Conservation (phyloP, 2,329 filamentous ascomycete genomes). For the Penicillium sp. region DNA sequence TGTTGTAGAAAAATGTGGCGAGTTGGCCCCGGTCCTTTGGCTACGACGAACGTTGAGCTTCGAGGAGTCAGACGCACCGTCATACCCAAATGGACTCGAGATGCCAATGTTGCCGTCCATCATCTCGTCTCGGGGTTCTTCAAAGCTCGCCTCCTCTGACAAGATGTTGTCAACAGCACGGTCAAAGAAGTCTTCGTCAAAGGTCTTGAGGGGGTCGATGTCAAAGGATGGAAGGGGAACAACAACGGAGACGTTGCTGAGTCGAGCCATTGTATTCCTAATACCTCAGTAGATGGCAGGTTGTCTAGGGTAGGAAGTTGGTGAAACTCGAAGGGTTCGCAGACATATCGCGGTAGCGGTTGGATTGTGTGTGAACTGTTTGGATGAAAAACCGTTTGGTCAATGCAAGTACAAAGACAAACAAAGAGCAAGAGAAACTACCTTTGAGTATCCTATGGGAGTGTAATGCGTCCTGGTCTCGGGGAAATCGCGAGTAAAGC, state of each 20-base stretch:
- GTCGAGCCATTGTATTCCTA: not conserved
- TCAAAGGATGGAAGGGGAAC: constrained; percentile 21
- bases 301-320: not conserved
- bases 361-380: not conserved
- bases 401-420: not conserved
- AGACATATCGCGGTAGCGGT: not conserved
- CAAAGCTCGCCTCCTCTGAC: constrained; percentile 24
- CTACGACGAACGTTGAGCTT: not conserved
- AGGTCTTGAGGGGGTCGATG: constrained; percentile 20
- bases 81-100: not conserved
- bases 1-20: not conserved
- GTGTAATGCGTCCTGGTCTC: not conserved
- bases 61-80: not conserved
- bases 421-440: not conserved
- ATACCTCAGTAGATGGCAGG: not conserved
- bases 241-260: constrained; percentile 16
- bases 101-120: not conserved
- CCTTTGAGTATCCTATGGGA: no score
- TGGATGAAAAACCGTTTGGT: not conserved
- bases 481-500: not conserved
- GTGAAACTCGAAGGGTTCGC: not conserved
- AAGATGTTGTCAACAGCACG: constrained; percentile 27
- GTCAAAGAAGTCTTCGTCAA: constrained; percentile 17
- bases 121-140: constrained; percentile 1
- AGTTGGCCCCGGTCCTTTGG: not conserved